A percentile compares a stretch with the other conserved stretches of the same genome.
Evolutionary conservation across 495 filamentous ascomycete species (phyloP).

Genomic region (Penicillium odoratum): DNA sequence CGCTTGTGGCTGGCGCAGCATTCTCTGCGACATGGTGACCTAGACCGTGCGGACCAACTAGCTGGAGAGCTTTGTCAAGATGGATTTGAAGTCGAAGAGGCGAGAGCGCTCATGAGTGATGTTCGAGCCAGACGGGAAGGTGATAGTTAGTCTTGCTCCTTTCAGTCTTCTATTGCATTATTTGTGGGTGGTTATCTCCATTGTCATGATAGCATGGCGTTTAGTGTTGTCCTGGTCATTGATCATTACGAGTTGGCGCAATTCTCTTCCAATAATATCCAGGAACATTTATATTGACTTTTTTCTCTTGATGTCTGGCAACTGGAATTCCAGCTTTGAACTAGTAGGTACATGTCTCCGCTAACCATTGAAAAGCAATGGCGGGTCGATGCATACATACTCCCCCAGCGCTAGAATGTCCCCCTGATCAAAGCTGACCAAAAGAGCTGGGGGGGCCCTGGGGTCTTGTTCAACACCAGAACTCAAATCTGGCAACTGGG

Average conservation of each 20-base stretch:
- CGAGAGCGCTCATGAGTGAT: constrained; percentile 91
- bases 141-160: constrained; percentile 15
- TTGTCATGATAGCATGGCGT: constrained; percentile 26
- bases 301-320: no score
- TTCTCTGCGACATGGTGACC: constrained; percentile 72
- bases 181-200: constrained; percentile 12
- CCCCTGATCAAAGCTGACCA: constrained; percentile 20
- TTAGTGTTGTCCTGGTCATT: constrained; percentile 6
- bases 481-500: background rate
- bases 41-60: constrained; percentile 72
- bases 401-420: constrained; percentile 29
- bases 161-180: background rate
- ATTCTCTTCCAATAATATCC: background rate
- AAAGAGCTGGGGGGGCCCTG: no score
- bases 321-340: no score
- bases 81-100: constrained; percentile 96
- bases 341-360: background rate
- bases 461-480: background rate
- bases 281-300: background rate
- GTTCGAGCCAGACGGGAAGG: constrained; percentile 76
- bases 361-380: background rate
- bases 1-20: constrained; percentile 90
- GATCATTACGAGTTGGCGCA: background rate
- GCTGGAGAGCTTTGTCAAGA: constrained; percentile 93
- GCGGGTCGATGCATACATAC: constrained; percentile 13